phyloP scores from a whole-genome alignment of 164 flowering plant genomes.

The Tinospora cordifolia region DNA sequence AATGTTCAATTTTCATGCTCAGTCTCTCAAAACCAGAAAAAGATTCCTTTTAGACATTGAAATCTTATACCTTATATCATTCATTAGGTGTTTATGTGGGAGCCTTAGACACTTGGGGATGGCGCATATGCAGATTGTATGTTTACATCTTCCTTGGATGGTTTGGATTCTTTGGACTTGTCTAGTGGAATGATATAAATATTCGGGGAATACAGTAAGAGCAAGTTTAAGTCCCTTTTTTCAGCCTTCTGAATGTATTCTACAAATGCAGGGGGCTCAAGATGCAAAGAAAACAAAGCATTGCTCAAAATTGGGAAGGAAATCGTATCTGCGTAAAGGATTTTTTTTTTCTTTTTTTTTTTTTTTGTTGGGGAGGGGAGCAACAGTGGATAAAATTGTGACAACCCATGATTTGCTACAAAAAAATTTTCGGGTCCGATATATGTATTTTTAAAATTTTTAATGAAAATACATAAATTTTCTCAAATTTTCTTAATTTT shows the following conservation, averaged over 20 bases:
- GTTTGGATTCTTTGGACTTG: not conserved
- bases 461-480: no score
- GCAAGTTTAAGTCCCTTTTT: not conserved
- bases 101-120: constrained; percentile 3
- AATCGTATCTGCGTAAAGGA: constrained; percentile 93
- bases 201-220: not conserved
- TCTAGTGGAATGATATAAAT: not conserved
- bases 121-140: not conserved
- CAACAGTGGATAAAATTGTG: no score
- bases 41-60: not conserved
- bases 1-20: no score
- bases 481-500: no score
- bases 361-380: no score
- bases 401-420: no score
- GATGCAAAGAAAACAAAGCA: constrained; percentile 80
- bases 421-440: no score
- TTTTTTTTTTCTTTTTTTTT: no score
- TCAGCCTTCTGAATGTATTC: constrained; percentile 13
- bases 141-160: not conserved
- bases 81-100: constrained; percentile 2
- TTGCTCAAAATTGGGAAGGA: constrained; percentile 78
- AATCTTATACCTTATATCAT: constrained; percentile 2
- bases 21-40: no score
- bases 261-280: constrained; percentile 62
- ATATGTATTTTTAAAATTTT: no score